Evolutionary conservation across 2,329 filamentous ascomycete species (phyloP), one percentile per base, ranked within the genome.

Genomic region (Calonectria leucothoes): DNA sequence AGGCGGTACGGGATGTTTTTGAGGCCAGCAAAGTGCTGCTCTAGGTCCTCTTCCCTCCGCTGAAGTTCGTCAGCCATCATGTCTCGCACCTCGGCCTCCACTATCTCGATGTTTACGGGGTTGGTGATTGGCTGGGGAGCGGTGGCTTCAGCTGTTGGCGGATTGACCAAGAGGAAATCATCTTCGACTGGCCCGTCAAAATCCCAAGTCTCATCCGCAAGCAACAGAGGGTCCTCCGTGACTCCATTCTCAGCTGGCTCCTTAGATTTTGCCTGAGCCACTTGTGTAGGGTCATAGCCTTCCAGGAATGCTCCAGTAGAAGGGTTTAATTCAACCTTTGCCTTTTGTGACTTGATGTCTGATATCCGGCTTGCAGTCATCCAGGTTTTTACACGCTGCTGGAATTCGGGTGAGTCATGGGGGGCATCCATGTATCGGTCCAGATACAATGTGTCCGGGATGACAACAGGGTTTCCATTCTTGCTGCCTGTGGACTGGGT

Each of bases 371-470:
- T 88, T 74, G 95, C 94, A 84, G 94, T 91, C 57, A 90, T 89
- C 96, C 96, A 98, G 55, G 91, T 91, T 74, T 93, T 87, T 74
- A 92, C 89, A 33, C 95, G 92, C 52, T 90, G 88, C 52, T 89
- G 86, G 82, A 94, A 90, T 2, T 95, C 85, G 1, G 89, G 85
- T 3, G 92, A 90, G 49, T 91, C 88, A 6, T 88, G 87, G 1
- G 89, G 87, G 6, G 91, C 90, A 74, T 95, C 92, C 89, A 96
- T 93, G 83, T 98, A 99, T 33, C 96, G 91, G 84, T 98, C 97
- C 67, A 99, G 88, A 81, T 94, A 98, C 15, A 99, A 89, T 2
- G 90, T 93, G 76, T 97, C 93, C 6, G 93, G 92, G n/a, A 99
- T 91, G 25, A 91, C 89, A 15, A 99, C 90, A 14, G 94, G 91